Evolutionary conservation across 1,284 basidiomycete genomes (phyloP).

Genomic region (Sphagnurus paluster): DNA sequence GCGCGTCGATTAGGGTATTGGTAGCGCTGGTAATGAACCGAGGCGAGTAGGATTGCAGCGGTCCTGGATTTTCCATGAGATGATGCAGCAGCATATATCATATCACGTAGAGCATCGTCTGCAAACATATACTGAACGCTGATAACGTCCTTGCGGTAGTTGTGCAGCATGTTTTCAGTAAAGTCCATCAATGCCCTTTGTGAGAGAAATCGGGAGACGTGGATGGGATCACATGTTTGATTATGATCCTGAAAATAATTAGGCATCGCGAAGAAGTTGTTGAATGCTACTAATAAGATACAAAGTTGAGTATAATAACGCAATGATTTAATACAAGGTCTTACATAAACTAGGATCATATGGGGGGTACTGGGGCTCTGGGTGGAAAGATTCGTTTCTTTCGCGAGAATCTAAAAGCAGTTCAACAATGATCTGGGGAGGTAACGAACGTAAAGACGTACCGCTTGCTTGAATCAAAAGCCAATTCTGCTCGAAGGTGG

Average conservation of each 20-base stretch:
- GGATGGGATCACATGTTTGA: too few species aligned
- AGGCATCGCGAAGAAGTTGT: slow-evolving; percentile 24
- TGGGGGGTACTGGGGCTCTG: slow-evolving; percentile 27
- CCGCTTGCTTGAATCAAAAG: too few species aligned
- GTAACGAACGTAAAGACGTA: too few species aligned
- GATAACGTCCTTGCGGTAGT: slow-evolving; percentile 53
- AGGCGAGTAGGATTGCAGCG: slow-evolving; percentile 59
- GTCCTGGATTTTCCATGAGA: slow-evolving; percentile 41
- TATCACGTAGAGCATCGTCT: slow-evolving; percentile 44
- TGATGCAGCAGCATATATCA: slow-evolving; percentile 46
- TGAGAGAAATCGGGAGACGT: slow-evolving; percentile 18
- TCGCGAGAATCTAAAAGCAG: slow-evolving; percentile 22
- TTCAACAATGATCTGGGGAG: slow-evolving; percentile 15
- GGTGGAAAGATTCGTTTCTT: slow-evolving; percentile 26
- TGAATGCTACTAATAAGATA: slow-evolving; percentile 31
- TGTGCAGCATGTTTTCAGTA: slow-evolving; percentile 37
- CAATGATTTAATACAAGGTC: slow-evolving; percentile 65
- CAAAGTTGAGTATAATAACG: slow-evolving; percentile 70
- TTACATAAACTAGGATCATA: slow-evolving; percentile 60
- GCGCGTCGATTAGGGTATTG: slow-evolving; percentile 20
- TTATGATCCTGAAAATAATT: slow-evolving; percentile 1
- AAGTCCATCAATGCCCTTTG: slow-evolving; percentile 23
- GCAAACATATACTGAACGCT: slow-evolving; percentile 68
- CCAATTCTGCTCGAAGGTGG: too few species aligned
- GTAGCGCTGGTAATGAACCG: slow-evolving; percentile 44